Evolutionary conservation across 1,284 basidiomycete species (phyloP), one percentile per base, ranked within the genome.

Genomic region (Microbotryum scabiosae): DNA sequence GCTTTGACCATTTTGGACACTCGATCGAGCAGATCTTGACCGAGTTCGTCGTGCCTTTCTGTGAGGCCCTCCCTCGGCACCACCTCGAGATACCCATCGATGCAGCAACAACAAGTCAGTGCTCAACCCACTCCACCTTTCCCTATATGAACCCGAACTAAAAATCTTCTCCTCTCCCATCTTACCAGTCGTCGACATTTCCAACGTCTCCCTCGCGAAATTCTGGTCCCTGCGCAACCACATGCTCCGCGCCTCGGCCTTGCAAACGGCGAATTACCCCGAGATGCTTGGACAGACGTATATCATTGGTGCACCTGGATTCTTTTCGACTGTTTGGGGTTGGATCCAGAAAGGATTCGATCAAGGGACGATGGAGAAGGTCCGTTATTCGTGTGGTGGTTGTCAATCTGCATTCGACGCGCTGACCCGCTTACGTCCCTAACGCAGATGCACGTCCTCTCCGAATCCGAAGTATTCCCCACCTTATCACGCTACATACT

Each of bases 191-290:
- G 84, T 89, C 68, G 87, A 89, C 74, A 79, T 89, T 23, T 77
- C 78, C 23, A 74, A 77, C 56, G 80, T 84, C 59, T 82, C 85
- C 9, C 74, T 89, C 12, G 73, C 76, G 46, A 77, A 81, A 1
- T 82, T 89, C 75, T 88, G 67, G 66, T 54, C 57, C 4, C 43
- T 65, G n/a, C 81, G 86, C 18, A 75, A 72, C 51, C 86, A 87
- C 71, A 79, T 89, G 14, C 84, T 86, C 67, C 83, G 88, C 69
- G 84, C 87, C 0, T 84, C 84, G 21, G 79, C 77, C 18, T 78
- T 89, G 53, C 85, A 85, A 1, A 86, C 85, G 0, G 85, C 85
- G 21, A 84, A 88, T 68, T 88, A 88, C 71, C 86, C 87, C 2
- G 87, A 89, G 73, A 74, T 73, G 1, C 67, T 73, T 30, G 72